phyloP scores from a whole-genome alignment of 306 rosid genomes.

The Macrotyloma uniflorum region DNA sequence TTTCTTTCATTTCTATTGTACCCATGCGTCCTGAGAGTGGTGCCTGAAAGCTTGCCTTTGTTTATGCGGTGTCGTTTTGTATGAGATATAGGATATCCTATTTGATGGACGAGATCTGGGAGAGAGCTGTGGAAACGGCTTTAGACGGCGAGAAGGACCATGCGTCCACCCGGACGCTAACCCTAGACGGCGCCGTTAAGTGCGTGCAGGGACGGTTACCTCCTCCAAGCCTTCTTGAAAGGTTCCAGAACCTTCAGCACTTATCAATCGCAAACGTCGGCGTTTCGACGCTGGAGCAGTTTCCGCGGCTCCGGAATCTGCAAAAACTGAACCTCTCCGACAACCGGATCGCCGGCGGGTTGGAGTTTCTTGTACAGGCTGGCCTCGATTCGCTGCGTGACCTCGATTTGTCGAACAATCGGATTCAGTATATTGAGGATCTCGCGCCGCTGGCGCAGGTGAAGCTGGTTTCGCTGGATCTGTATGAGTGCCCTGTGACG shows the following conservation, averaged over 20 bases:
- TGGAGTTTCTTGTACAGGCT: slow-evolving; percentile 74
- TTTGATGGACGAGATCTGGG: slow-evolving; percentile 99
- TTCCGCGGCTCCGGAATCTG: slow-evolving; percentile 71
- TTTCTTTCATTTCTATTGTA: too few relatives aligned
- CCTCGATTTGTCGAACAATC: slow-evolving; percentile 83
- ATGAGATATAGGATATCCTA: slow-evolving; percentile 60
- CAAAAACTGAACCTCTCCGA: slow-evolving; percentile 82
- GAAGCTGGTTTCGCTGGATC: slow-evolving; percentile 87
- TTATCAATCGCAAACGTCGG: slow-evolving; percentile 91
- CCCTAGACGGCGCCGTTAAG: slow-evolving; percentile 96
- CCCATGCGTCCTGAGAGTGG: not conserved
- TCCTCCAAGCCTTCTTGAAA: slow-evolving; percentile 75
- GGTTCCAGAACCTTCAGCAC: slow-evolving; percentile 85
- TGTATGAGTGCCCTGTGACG: slow-evolving; percentile 92
- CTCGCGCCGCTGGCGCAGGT: slow-evolving; percentile 87
- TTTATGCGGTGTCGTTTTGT: slow-evolving; percentile 26
- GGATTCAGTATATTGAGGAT: slow-evolving; percentile 86
- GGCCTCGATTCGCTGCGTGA: slow-evolving; percentile 83
- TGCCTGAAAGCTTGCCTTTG: not conserved
- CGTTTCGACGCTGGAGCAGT: slow-evolving; percentile 89
- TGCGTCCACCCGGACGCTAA: slow-evolving; percentile 67
- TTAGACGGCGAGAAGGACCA: slow-evolving; percentile 76
- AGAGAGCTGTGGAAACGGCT: slow-evolving; percentile 90
- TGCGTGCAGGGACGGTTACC: slow-evolving; percentile 84
- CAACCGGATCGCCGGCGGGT: slow-evolving; percentile 83